Base-by-base conservation (phyloP, 2,329 filamentous ascomycete genomes). In the Thelonectria rubi region DNA sequence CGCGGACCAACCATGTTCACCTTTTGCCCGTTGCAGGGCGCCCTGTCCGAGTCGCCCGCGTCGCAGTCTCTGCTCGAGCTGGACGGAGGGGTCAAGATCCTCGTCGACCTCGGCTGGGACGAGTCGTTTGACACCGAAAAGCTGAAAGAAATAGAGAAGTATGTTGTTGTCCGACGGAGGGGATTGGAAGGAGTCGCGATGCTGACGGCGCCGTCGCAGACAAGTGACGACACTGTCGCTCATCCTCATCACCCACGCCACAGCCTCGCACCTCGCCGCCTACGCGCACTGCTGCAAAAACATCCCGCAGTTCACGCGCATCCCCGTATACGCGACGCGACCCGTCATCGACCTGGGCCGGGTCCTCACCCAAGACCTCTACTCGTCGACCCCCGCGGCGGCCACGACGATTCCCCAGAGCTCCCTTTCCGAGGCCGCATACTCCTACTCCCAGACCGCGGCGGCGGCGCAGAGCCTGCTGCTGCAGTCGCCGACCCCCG, bases 251-350 rank as follows among this genome's bases (percentile, higher is more conserved):
- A 99, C 95, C 1, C 95, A 99, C 77, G 92, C 95, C 64, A 99
- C 94, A 0, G 86, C 92, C 53, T 88, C 92, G 53, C 95, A 99
- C 79, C 86, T 99, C 58, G 94, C 92, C 68, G 95, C 95, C 61
- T 97, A 92, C 76, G 94, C 92, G 45, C 94, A 98, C 77, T 97
- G 94, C 81, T 98, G 95, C 88, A 97, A 97, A 78, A 90, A 97
- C 77, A 91, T 98, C 65, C 93, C 95, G 47, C 84, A 92, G 48
- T 99, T 99, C 79, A 91, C 90, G 10, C 90, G 93, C 73, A 93
- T 99, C 63, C 95, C 95, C 42, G 89, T 97, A 60, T 99, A 97
- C 79, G 95, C 95, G 58, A 99, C 95, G 5, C 89, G 89, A 40
- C 95, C 95, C 10, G 93, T 99, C 69, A 94, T 97, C 72, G 91